Evolutionary conservation across 805 yeast species (phyloP), one percentile per base, ranked within the genome.

Genomic region (Alloascoidea hylecoeti): DNA sequence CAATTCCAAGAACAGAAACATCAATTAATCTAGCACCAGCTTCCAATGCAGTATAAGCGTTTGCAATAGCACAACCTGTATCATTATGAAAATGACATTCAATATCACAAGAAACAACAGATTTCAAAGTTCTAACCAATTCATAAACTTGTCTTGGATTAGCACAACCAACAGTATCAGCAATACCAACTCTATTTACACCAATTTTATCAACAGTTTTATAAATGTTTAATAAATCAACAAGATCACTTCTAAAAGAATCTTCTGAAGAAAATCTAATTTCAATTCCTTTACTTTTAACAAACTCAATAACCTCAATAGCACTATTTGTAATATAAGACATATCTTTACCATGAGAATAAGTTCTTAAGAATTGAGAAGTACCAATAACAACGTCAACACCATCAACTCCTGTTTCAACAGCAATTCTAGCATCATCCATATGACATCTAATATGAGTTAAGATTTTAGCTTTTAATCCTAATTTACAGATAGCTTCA

Each of bases 111-210:
- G 75, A 73, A 35, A 81, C 89, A 37, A 80, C 89, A 9, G 81
- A 72, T 58, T 72, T 79, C 55, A 81, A 71, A 33, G 92, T 81
- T 53, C 82, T 72, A 44, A 81, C 81, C 50, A 81, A 66, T 58
- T 81, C 92, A 53, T 81, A 81, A 40, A 81, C 94, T 59, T 81
- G 92, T 66, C 94, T 73, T 53, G 94, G 94, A 61, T 81, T 81
- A 39, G 94, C 94, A 57, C 94, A 76, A 35, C 94, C 94, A 41
- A 81, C 94, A 33, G 94, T 81, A 57, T 81, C 94, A 42, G 94
- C 94, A 60, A 81, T 81, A 64, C 94, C 94, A 37, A 81, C 86
- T 65, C 94, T 69, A 63, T 81, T 78, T 41, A 81, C 94, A 51
- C 94, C 94, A 47, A 81, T 78, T 58, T 79, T 78, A 61, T 76